Conservation (phyloP, 805 yeast genomes). For the Peterozyma toletana region DNA sequence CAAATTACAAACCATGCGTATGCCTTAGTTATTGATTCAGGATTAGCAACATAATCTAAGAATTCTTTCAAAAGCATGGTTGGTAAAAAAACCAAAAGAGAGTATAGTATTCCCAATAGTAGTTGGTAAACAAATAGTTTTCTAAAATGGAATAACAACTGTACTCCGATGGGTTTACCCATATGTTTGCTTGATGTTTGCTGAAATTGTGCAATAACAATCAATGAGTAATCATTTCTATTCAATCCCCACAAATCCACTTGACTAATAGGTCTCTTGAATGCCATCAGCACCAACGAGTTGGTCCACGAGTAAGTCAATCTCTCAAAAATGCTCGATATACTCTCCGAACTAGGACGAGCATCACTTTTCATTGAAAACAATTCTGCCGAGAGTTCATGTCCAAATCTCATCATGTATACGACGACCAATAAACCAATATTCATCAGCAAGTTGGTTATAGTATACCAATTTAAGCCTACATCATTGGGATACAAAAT, state of each 20-base stretch:
- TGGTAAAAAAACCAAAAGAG: slow-evolving; percentile 67
- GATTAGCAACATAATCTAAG: slow-evolving; percentile 78
- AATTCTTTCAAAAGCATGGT: slow-evolving; percentile 69
- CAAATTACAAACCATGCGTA: slow-evolving; percentile 86
- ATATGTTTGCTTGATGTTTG: slow-evolving; percentile 32
- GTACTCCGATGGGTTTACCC: too few relatives aligned
- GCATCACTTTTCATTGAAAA: slow-evolving; percentile 39
- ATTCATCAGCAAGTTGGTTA: slow-evolving; percentile 38
- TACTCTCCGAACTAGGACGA: slow-evolving; percentile 71
- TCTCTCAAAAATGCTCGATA: slow-evolving; percentile 51
- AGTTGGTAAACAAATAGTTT: slow-evolving; percentile 56
- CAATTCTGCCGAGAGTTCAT: slow-evolving; percentile 49
- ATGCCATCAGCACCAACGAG: slow-evolving; percentile 61
- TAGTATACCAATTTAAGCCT: slow-evolving; percentile 29
- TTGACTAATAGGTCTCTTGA: slow-evolving; percentile 41
- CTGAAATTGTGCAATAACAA: slow-evolving; percentile 58
- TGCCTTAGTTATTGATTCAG: slow-evolving; percentile 45
- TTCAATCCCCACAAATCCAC: slow-evolving; percentile 81
- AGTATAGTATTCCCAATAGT: slow-evolving; percentile 62
- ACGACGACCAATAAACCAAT: slow-evolving; percentile 37
- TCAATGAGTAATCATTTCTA: slow-evolving; percentile 73
- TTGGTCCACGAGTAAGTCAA: slow-evolving; percentile 75
- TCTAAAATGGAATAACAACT: too few relatives aligned
- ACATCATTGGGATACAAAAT: slow-evolving; percentile 31
- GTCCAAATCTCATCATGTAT: slow-evolving; percentile 57